Evolutionary conservation across 1,284 basidiomycete species (phyloP).

Genomic region (Ceratobasidium sp.): DNA sequence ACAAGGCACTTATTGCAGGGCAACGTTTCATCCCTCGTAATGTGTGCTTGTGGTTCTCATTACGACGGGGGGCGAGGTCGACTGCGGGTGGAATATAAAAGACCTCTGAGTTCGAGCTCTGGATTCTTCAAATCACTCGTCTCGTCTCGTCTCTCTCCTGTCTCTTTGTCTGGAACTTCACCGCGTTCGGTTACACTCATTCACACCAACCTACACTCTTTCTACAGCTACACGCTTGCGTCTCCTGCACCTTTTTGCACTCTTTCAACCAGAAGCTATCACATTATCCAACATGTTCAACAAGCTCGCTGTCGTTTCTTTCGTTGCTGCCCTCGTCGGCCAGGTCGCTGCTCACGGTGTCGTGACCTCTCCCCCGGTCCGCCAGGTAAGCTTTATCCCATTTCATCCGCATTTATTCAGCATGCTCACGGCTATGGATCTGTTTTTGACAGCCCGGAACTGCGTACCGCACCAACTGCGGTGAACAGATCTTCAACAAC

Average conservation of each 20-base stretch:
- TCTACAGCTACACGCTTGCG: slow-evolving; percentile 4
- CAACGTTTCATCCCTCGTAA: too few relatives aligned
- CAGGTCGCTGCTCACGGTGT: slow-evolving; percentile 1
- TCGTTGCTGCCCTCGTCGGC: slow-evolving; percentile 15
- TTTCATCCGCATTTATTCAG: background rate
- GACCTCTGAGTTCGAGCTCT: background rate
- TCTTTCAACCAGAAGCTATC: slow-evolving; percentile 8
- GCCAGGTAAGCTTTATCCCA: background rate
- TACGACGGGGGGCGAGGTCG: slow-evolving; percentile 14
- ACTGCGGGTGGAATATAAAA: slow-evolving; percentile 7
- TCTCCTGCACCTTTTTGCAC: background rate
- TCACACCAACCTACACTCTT: slow-evolving; percentile 12
- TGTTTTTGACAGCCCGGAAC: slow-evolving; percentile 17
- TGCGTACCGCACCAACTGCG: slow-evolving; percentile 21
- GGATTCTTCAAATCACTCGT: background rate
- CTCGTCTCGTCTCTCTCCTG: background rate
- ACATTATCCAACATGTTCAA: slow-evolving; percentile 15
- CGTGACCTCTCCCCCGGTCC: background rate
- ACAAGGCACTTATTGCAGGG: background rate
- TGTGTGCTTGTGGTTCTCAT: background rate
- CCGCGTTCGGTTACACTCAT: slow-evolving; percentile 23
- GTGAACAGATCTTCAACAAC: slow-evolving; percentile 32
- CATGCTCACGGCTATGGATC: background rate
- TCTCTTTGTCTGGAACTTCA: background rate
- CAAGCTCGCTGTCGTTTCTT: slow-evolving; percentile 17